Evolutionary conservation across 1,139 yeast species (phyloP), one percentile per base, ranked within the genome.

Genomic region (Yamadazyma atmosphaerica): DNA sequence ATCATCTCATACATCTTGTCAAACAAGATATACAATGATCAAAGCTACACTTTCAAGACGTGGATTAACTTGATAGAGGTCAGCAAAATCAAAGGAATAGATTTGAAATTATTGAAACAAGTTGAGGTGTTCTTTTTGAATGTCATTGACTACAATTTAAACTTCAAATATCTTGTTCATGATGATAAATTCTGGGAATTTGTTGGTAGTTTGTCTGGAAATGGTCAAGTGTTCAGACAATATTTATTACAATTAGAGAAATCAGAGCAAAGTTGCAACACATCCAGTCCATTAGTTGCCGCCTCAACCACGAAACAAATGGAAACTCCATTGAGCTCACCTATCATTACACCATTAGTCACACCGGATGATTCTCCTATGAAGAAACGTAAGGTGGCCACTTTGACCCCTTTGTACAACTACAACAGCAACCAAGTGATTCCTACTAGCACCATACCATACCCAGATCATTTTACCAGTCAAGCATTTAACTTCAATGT

Each of bases 1-100:
- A 44, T 61, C 37, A 55, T 64, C 13, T 58, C 77, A 15, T 57
- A 75, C 34, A 60, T 76, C 38, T 54, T 76, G 14, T 60, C 79
- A 26, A 76, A 76, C 53, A 76, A 76, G 52, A 59, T 71, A 12
- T 64, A 59, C 41, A 78, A 76, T 51, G 81, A 76, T 48, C 77
- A 73, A 40, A 69, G 75, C 35, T 76, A 74, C 45, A 74, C 80
- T 1, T 58, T 74, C 45, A 74, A 74, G 45, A 76, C 81, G 4
- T 76, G 81, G 81, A 59, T 46, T 26, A 54, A 45, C 36, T 48
- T 56, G 13, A 46, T 48, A 16, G 35, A 38, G 12, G 30, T 19
- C 25, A 40, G 39, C 8, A 40, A 42, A 12, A 41, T 49, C 27
- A 30, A 35, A 9, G 40, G 45, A 26, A 27, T 44, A n/a, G 38